Evolutionary conservation across 164 flowering plant species (phyloP), one percentile per base, ranked within the genome.

Genomic region (Nymphaea colorata): DNA sequence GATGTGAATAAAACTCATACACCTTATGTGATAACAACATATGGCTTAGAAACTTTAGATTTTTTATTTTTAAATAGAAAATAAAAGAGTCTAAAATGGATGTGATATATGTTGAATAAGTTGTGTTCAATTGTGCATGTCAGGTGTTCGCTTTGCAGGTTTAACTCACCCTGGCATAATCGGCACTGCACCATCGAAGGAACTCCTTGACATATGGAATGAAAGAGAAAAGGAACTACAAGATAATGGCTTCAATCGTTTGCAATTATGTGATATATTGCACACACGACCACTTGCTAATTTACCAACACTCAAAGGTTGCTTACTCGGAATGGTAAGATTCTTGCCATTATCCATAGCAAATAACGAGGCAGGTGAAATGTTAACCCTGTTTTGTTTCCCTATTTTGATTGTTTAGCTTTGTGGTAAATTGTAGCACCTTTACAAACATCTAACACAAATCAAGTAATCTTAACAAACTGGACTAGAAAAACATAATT

Each of bases 101-200:
- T 25, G 36, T 25, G 36, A 25, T 25, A 25, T 25, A 25, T 25
- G 36, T 25, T 25, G 36, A 25, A 25, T 25, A 25, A 25, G 36
- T 25, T 25, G 36, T 25, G 36, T 25, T 1, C 36, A 25, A 0
- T 25, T 25, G 36, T 65, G 61, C 43, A 47, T 71, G 5, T 7
- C 75, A 92, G 97, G 98, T 14, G 97, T 91, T 8, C 70, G 97
- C 66, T 94, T 94, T 78, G 91, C 96, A 3, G 97, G 98, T 57
- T 71, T 94, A 75, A 87, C 87, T 64, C 98, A 94, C 77, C 96
- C 98, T n/a, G 97, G 98, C 59, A 72, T 91, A 76, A 78, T 94
- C 66, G 96, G 97, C 69, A 94, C 97, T 69, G 96, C 96, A 51
- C 98, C 98, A 68, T 94, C 98, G 62, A 85, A 73, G 83, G 97